Base-by-base conservation (phyloP, 768 basidiomycete genomes). In the Mycena olivaceomarginata region DNA sequence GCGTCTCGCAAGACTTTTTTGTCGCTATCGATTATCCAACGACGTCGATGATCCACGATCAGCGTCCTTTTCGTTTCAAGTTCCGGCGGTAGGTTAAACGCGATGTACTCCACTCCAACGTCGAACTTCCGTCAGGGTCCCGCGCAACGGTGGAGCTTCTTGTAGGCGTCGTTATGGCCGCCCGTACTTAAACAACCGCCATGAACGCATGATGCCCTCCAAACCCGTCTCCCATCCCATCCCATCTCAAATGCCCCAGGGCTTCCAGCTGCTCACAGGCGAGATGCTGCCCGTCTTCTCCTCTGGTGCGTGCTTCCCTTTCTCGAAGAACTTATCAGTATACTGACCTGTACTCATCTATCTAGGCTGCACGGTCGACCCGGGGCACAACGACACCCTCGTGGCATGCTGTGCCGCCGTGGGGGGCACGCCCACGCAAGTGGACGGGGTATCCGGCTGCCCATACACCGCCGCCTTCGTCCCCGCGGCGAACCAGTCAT, bases 301-400 rank as follows among this genome's bases (percentile, higher is more conserved):
- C 62, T 11, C 37, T 2, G 70, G 70, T 72, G 62, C 46, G 70
- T 48, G 31, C 31, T 6, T 9, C 40, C 25, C 12, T 31, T 11
- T 37, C 15, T 45, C 57, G n/a, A 10, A 1, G 4, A 56, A 15
- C 3, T 11, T 6, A 6, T 39, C 48, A n/a, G 4, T 10, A 39
- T 37, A 68, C 48, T 48, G 20, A 53, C 8, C 6, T 11, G 45
- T 18, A 39, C 41, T 22, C 37, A 4, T n/a, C 11, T 9, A 31
- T 31, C 13, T 39, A 75, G 74, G 74, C 60, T 75, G 74, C 74
- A 69, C 74, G 22, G 74, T 75, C 41, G 74, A 75, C 59, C 5
- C 67, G 8, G 67, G 6, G 25, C 67, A 75, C 51, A 75, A 69
- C 51, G 60, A 31, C 18, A 70, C 68, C 51, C 62, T 75, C 62